phyloP scores from a whole-genome alignment of 805 yeast species.

The Zygosaccharomyces kombuchaensis region DNA sequence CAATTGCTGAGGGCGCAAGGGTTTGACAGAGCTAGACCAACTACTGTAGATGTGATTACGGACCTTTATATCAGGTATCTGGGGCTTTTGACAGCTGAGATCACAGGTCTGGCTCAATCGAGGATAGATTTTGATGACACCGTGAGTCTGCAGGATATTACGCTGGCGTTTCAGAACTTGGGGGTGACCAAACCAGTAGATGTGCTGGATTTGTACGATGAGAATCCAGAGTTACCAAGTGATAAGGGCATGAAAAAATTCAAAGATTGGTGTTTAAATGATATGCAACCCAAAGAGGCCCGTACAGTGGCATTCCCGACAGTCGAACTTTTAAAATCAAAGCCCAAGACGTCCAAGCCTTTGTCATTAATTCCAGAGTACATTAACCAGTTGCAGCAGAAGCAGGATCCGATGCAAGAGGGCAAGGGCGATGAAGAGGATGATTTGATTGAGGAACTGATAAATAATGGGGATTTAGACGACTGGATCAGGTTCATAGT shows the following conservation, averaged over 20 bases:
- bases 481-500: conserved; percentile 37
- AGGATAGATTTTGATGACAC: conserved; percentile 45
- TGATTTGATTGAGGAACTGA: conserved; percentile 28
- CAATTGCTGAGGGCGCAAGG: conserved; percentile 73
- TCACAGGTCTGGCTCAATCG: conserved; percentile 46
- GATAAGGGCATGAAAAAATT: conserved; percentile 48
- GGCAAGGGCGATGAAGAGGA: conserved; percentile 19
- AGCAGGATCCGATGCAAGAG: conserved; percentile 13
- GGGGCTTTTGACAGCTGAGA: conserved; percentile 46
- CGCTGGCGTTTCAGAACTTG: conserved; percentile 62
- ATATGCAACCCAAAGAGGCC: conserved; percentile 42
- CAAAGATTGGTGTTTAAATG: conserved; percentile 50
- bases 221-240: conserved; percentile 41
- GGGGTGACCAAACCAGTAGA: conserved; percentile 60
- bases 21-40: conserved; percentile 71
- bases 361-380: conserved; percentile 32
- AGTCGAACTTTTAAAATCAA: conserved; percentile 23
- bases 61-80: conserved; percentile 70
- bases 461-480: conserved; percentile 33
- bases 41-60: conserved; percentile 68
- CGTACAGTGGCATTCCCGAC: conserved; percentile 37
- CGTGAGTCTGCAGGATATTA: conserved; percentile 55
- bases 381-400: conserved; percentile 24
- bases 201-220: conserved; percentile 49
- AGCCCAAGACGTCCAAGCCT: conserved; percentile 19